phyloP scores from a whole-genome alignment of 2,329 filamentous ascomycete species.

The Chalara sp. region DNA sequence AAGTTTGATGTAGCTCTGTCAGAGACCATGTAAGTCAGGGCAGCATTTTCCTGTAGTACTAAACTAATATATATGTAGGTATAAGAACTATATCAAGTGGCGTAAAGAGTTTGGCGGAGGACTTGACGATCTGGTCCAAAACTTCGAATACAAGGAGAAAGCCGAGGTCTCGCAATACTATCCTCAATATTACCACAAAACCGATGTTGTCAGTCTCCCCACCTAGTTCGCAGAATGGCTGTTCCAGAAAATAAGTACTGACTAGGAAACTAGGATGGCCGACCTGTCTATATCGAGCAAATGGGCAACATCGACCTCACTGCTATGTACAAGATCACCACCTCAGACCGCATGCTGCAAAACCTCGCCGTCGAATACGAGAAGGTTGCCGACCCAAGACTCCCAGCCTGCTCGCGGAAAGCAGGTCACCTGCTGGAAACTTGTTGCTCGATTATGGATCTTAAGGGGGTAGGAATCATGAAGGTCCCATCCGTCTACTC shows the following conservation, averaged over 20 bases:
- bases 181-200: conserved; percentile 99
- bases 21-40: conserved; percentile 72
- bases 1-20: conserved; percentile 85
- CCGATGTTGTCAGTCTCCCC: conserved; percentile 39
- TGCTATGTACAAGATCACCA: conserved; percentile 90
- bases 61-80: conserved; percentile 50
- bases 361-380: conserved; percentile 98
- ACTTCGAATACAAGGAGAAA: conserved; percentile 85
- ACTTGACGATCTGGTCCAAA: conserved; percentile 72
- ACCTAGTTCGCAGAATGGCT: not conserved
- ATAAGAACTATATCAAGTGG: conserved; percentile 86
- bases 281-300: conserved; percentile 95
- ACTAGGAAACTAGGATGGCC: conserved; percentile 63
- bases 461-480: conserved; percentile 84
- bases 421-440: conserved; percentile 86
- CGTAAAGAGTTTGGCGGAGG: conserved; percentile 67
- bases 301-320: conserved; percentile 87
- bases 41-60: not conserved
- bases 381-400: conserved; percentile 84
- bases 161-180: conserved; percentile 81
- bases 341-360: conserved; percentile 85
- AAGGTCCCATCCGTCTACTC: conserved; percentile 80
- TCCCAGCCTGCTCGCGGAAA: conserved; percentile 94
- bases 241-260: conserved; percentile 4
- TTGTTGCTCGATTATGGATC: conserved; percentile 96